These are phyloP conservation scores for Colletotrichum shisoi DNA, from an alignment of 2,329 filamentous ascomycete genomes.

Conservation along the genomic window DNA sequence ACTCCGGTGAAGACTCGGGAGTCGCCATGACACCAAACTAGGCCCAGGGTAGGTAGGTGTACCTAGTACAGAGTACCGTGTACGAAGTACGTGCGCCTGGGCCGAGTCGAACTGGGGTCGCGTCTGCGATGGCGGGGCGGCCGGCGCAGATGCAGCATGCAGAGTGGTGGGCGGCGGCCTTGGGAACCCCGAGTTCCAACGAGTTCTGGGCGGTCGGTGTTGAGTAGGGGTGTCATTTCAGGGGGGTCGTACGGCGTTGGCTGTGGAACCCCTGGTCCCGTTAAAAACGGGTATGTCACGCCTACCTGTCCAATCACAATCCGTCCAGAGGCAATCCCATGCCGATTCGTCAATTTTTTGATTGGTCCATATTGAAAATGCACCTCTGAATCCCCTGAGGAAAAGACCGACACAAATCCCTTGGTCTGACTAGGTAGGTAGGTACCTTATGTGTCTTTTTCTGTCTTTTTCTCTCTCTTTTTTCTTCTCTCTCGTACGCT, in stretches of 20 bases:
- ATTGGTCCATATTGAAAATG: conserved; percentile 16
- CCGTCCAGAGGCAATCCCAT: conserved; percentile 13
- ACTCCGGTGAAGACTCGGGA: conserved; percentile 35
- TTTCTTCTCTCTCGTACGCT: no score
- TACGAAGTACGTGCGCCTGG: conserved; percentile 7
- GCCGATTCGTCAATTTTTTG: conserved; percentile 15
- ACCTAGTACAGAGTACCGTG: not conserved
- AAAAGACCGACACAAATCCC: conserved; percentile 3
- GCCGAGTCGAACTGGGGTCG: conserved; percentile 11
- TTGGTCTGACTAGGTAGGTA: not conserved
- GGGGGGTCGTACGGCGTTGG: conserved; percentile 6
- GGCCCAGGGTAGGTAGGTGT: conserved; percentile 6
- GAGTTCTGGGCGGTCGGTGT: not conserved
- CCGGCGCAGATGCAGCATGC: conserved; percentile 1
- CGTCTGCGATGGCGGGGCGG: conserved; percentile 11
- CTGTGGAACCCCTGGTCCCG: conserved; percentile 8
- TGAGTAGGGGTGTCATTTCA: not conserved
- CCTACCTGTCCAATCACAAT: conserved; percentile 15
- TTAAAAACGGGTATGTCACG: not conserved
- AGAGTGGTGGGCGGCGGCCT: not conserved
- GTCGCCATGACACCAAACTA: conserved; percentile 35
- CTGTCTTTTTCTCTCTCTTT: not conserved
- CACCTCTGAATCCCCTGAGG: not conserved
- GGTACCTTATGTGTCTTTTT: not conserved
- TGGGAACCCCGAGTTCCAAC: not conserved